Evolutionary conservation across 2,329 filamentous ascomycete genomes (phyloP), one percentile per base, ranked within the genome.

Genomic region (Dichotomopilus funicola): DNA sequence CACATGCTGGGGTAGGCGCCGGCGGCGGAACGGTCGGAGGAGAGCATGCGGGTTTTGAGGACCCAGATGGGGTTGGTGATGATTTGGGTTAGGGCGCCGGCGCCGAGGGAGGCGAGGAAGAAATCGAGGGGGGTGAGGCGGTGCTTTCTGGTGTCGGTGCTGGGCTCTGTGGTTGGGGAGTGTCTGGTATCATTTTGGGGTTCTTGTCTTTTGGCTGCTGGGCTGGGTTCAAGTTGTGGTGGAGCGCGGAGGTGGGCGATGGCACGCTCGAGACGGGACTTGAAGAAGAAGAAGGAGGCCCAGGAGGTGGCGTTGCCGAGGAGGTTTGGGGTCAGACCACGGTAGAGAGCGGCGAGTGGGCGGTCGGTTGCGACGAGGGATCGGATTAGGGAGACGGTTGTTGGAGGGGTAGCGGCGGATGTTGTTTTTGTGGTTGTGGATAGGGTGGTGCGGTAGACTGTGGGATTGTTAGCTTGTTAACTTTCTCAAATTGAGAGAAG

Each of bases 1-100:
- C 78, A 73, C 76, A 96, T 89, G 61, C 82, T 86, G 12, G 82
- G 79, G 71, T 99, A 99, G 1, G 92, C 94, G 11, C 90, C 90
- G 1, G 79, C 81, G 5, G 83, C 79, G 53, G 81, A 77, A 49
- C 82, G 81, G 62, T 94, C 89, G 4, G 89, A 91, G 35, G 91
- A 90, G 31, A 97, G 78, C 91, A 99, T 97, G 60, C 94, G 87
- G 7, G 92, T 97, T 76, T 97, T 97, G 70, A 99, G 84, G 2
- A 99, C 94, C 94, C 94, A 99, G 64, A 99, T 86, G 2, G 94
- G 94, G 69, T 97, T 97, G 35, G 94, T 97, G 62, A 92, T 78
- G 35, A 89, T 73, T 44, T 91, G 87, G 1, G 91, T 95, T 42
- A 89, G 71, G 13, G 87, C 76, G 35, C 92, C 91, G 61, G 79